These are phyloP conservation scores for Neurospora sp. DNA, from an alignment of 495 filamentous ascomycete species.

Conservation along the genomic window DNA sequence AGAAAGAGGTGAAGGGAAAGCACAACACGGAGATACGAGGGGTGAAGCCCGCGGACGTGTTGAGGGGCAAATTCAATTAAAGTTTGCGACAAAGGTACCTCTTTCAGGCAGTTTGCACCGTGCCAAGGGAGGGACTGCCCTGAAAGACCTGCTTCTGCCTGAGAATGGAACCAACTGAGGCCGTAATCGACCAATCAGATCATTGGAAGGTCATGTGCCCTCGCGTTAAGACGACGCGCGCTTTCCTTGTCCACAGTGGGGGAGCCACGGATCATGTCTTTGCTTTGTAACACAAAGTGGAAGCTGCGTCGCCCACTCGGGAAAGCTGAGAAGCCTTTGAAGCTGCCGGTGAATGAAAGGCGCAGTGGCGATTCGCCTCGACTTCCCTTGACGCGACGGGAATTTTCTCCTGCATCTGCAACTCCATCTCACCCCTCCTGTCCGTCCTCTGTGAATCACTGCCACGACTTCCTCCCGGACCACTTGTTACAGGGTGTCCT, in stretches of 20 bases:
- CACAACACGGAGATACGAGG: not conserved
- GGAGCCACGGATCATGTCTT: not conserved
- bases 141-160: conserved; percentile 10
- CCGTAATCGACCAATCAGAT: not conserved
- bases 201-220: conserved; percentile 14
- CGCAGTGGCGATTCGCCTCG: not conserved
- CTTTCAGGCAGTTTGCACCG: not conserved
- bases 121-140: not conserved
- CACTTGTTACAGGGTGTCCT: not conserved
- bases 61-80: conserved; percentile 21
- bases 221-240: conserved; percentile 17
- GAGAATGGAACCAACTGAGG: not conserved
- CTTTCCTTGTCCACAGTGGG: not conserved
- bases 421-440: not conserved
- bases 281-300: not conserved
- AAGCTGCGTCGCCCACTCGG: not conserved
- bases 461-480: not conserved
- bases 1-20: not conserved
- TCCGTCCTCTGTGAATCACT: not conserved
- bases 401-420: not conserved
- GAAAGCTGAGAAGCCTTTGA: not conserved
- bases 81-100: conserved; percentile 18
- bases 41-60: conserved; percentile 14
- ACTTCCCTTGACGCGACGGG: not conserved
- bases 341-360: not conserved